Evolutionary conservation across 495 filamentous ascomycete genomes (phyloP).

Genomic region (Lophium mytilinum): DNA sequence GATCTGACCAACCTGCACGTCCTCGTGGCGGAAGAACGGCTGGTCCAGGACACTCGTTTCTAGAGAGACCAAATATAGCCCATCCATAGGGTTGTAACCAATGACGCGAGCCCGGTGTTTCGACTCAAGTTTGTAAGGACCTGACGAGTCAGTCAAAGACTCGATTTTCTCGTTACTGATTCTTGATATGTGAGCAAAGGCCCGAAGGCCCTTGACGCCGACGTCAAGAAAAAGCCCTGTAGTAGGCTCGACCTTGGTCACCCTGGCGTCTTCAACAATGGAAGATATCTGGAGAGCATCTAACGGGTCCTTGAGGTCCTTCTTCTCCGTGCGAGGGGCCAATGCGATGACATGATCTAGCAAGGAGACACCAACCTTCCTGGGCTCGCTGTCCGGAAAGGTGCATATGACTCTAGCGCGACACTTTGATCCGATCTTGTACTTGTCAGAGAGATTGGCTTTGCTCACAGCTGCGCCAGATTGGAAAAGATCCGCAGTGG

Average conservation of each 20-base stretch:
- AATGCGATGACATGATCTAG: conserved; percentile 74
- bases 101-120: conserved; percentile 73
- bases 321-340: conserved; percentile 32
- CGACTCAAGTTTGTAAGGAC: conserved; percentile 67
- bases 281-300: conserved; percentile 62
- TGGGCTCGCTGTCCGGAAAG: conserved; percentile 66
- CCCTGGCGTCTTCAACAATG: conserved; percentile 63
- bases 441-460: conserved; percentile 61
- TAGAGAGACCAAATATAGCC: conserved; percentile 75
- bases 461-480: conserved; percentile 60
- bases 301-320: conserved; percentile 40
- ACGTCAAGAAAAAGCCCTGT: conserved; percentile 76
- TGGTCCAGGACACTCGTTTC: conserved; percentile 76
- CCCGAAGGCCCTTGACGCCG: conserved; percentile 61
- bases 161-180: conserved; percentile 83
- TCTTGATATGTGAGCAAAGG: conserved; percentile 89
- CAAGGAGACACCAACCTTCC: conserved; percentile 78
- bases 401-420: conserved; percentile 81
- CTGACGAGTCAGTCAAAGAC: conserved; percentile 61
- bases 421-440: conserved; percentile 71
- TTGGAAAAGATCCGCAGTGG: conserved; percentile 83
- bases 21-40: conserved; percentile 80
- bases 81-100: conserved; percentile 79
- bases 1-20: conserved; percentile 70
- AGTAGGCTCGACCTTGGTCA: conserved; percentile 66